Percentiles rank a stretch among this genome's conserved stretches.
These are phyloP conservation scores for Aegilops tauschii DNA, from an alignment of 176 grass and related monocot genomes.

Conservation along the genomic window DNA sequence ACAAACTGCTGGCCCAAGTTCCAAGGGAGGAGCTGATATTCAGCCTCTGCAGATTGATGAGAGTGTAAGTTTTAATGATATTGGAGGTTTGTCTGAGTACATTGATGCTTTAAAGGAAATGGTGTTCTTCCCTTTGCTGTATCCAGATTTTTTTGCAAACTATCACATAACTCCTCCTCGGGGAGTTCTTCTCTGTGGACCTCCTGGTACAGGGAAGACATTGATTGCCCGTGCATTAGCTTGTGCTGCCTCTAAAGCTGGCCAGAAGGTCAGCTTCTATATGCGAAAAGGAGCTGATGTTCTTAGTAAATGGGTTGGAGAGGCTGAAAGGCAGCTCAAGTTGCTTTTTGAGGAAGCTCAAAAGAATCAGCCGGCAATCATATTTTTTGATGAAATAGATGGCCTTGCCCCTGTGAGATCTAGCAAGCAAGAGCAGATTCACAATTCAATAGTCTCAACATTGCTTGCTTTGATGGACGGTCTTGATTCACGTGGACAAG, in stretches of 20 bases:
- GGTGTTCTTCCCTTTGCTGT: conserved; percentile 97
- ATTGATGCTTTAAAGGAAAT: conserved; percentile 99
- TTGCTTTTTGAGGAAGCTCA: conserved; percentile 99
- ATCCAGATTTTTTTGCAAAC: conserved; percentile 99
- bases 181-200: conserved; percentile 97
- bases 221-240: conserved; percentile 98
- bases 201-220: conserved; percentile 96
- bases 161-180: conserved; percentile 98
- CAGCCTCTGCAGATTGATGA: conserved; percentile 93
- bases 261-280: conserved; percentile 98
- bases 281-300: conserved; percentile 99
- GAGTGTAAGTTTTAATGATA: conserved; percentile 95
- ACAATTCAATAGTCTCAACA: conserved; percentile 99
- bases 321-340: conserved; percentile 98
- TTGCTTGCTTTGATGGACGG: conserved; percentile 99
- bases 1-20: conserved; percentile 98
- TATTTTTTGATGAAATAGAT: conserved; percentile 99
- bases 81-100: conserved; percentile 90
- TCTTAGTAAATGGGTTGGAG: conserved; percentile 99
- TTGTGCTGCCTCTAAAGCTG: conserved; percentile 90
- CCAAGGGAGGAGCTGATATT: conserved; percentile 98
- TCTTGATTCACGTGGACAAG: conserved; percentile 96
- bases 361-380: conserved; percentile 97
- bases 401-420: conserved; percentile 98
- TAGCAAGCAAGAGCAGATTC: conserved; percentile 99